Conservation (phyloP, 1,139 yeast species). For the Geotrichum bryndzae region DNA sequence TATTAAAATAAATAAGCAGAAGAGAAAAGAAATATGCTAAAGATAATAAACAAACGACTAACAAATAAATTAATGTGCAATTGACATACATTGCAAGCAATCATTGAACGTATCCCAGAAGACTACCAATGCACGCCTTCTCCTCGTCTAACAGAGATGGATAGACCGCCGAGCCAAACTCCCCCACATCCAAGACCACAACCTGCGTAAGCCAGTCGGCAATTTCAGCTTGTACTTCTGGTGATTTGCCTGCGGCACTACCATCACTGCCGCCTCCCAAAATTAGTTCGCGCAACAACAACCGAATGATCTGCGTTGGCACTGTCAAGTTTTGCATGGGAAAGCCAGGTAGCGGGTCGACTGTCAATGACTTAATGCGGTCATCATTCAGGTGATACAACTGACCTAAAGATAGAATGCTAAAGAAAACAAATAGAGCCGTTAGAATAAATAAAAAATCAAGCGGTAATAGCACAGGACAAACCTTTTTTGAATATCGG, state of each 20-base stretch:
- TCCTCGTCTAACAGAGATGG: slow-evolving; percentile 48
- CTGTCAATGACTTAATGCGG: slow-evolving; percentile 47
- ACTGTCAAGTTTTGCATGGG: slow-evolving; percentile 68
- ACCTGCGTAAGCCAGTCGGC: slow-evolving; percentile 60
- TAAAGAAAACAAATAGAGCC: too few relatives aligned
- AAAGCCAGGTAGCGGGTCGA: slow-evolving; percentile 62
- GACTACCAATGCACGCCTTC: slow-evolving; percentile 40
- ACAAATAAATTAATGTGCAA: background rate
- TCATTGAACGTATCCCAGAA: background rate
- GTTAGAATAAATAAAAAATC: too few relatives aligned
- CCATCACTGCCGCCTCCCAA: slow-evolving; percentile 28
- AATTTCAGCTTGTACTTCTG: slow-evolving; percentile 35
- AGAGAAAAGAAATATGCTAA: background rate
- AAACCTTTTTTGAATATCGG: slow-evolving; percentile 57
- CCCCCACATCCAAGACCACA: slow-evolving; percentile 47
- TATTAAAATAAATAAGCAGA: background rate
- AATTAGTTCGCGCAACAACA: slow-evolving; percentile 62
- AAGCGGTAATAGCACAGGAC: background rate
- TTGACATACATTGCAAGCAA: too few relatives aligned
- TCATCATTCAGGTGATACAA: slow-evolving; percentile 56
- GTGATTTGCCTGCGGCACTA: slow-evolving; percentile 18
- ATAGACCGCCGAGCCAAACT: slow-evolving; percentile 41
- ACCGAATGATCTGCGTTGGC: slow-evolving; percentile 65
- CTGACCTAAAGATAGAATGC: slow-evolving; percentile 59
- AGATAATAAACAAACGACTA: background rate